Conservation (phyloP, 75 land plant species). For the Adiantum capillusveneris region DNA sequence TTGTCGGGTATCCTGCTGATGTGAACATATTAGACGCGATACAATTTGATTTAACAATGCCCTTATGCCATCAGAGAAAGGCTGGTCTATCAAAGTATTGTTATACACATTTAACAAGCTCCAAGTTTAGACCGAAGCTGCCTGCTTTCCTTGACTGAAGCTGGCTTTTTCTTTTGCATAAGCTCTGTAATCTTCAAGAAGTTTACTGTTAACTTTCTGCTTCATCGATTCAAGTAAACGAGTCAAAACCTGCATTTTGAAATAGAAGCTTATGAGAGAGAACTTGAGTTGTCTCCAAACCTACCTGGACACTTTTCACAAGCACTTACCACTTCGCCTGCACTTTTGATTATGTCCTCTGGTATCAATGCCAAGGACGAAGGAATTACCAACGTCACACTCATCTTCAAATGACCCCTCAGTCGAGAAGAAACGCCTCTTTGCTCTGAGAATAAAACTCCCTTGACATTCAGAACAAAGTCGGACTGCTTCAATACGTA, state of each 20-base stretch:
- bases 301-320: background rate
- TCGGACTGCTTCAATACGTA: slow-evolving; percentile 41
- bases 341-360: slow-evolving; percentile 28
- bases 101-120: too few relatives aligned
- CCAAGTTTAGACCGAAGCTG: too few relatives aligned
- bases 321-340: slow-evolving; percentile 48
- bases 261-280: background rate
- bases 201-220: slow-evolving; percentile 46
- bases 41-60: too few relatives aligned
- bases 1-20: too few relatives aligned
- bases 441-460: slow-evolving; percentile 51
- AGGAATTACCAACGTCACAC: slow-evolving; percentile 44
- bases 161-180: slow-evolving; percentile 11
- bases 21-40: too few relatives aligned
- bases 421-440: slow-evolving; percentile 37
- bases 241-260: slow-evolving; percentile 37
- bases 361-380: slow-evolving; percentile 53
- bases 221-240: slow-evolving; percentile 61
- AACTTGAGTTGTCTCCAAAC: too few relatives aligned
- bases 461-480: slow-evolving; percentile 45
- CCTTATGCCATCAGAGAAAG: too few relatives aligned
- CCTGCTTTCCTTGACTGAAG: too few relatives aligned
- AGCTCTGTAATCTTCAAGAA: slow-evolving; percentile 49
- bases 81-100: too few relatives aligned
- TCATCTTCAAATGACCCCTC: slow-evolving; percentile 63